These are phyloP conservation scores for Alternaria triticina DNA, from an alignment of 2,329 filamentous ascomycete species.

Conservation along the genomic window DNA sequence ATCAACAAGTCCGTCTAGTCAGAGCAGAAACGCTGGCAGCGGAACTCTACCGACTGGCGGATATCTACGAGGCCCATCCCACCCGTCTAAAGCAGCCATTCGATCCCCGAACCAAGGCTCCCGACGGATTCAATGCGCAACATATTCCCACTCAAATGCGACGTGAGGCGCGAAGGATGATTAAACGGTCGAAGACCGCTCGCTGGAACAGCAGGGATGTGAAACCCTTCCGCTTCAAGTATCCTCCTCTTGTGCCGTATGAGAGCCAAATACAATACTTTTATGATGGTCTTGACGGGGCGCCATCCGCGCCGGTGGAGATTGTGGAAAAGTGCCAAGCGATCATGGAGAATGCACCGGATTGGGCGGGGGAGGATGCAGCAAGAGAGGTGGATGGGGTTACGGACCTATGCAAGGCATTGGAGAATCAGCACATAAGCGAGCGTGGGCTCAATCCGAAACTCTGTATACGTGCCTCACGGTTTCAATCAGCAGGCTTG, in stretches of 20 bases:
- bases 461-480: not conserved
- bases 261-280: conserved; percentile 9
- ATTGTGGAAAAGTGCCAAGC: not conserved
- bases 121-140: not conserved
- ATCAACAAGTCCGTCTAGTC: conserved; percentile 4
- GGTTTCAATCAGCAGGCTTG: not conserved
- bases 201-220: not conserved
- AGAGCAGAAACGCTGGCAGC: conserved; percentile 6
- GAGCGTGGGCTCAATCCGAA: not conserved
- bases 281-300: not conserved
- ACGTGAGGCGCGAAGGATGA: not conserved
- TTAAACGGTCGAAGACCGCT: not conserved
- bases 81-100: conserved; percentile 10
- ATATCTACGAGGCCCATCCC: conserved; percentile 14
- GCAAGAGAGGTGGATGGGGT: not conserved
- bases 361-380: not conserved
- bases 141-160: conserved; percentile 4
- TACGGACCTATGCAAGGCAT: not conserved
- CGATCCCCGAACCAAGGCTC: conserved; percentile 2
- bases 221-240: conserved; percentile 4
- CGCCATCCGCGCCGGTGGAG: not conserved
- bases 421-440: not conserved
- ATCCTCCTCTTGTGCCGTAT: conserved; percentile 16
- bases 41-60: conserved; percentile 5
- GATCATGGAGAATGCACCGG: not conserved